Evolutionary conservation across 345 rosid genomes (phyloP).

Genomic region (Lepidium sativum): DNA sequence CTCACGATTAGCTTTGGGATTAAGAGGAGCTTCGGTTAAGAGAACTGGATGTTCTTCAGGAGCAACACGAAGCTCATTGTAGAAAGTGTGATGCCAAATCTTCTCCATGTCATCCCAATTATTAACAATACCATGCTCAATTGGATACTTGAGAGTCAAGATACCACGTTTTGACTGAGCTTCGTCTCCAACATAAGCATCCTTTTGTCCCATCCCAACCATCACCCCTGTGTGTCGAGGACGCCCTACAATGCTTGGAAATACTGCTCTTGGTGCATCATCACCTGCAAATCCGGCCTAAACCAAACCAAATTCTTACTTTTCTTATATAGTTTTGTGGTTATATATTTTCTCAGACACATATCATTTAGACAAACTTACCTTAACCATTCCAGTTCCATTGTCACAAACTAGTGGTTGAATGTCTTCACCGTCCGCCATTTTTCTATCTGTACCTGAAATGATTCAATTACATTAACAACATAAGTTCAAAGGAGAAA

Average conservation of each 20-base stretch:
- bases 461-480: background rate
- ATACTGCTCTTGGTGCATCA: slow-evolving; percentile 66
- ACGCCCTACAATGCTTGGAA: slow-evolving; percentile 61
- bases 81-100: slow-evolving; percentile 70
- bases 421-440: slow-evolving; percentile 22
- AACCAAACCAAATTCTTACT: background rate
- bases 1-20: slow-evolving; percentile 75
- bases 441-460: background rate
- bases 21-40: slow-evolving; percentile 74
- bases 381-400: slow-evolving; percentile 30
- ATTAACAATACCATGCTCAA: slow-evolving; percentile 73
- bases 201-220: slow-evolving; percentile 77
- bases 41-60: slow-evolving; percentile 78
- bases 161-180: slow-evolving; percentile 79
- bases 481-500: no score
- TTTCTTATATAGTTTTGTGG: background rate
- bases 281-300: slow-evolving; percentile 76
- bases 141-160: slow-evolving; percentile 62
- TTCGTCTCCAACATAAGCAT: slow-evolving; percentile 70
- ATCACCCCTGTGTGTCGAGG: slow-evolving; percentile 69
- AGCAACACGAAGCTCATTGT: slow-evolving; percentile 74
- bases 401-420: slow-evolving; percentile 25
- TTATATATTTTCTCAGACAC: background rate
- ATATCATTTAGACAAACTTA: slow-evolving; percentile 1
- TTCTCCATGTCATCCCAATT: slow-evolving; percentile 83